A percentile compares a stretch with the other conserved stretches of the same genome.
phyloP scores from a whole-genome alignment of 176 grass and related monocot species.

The Avena sativa region DNA sequence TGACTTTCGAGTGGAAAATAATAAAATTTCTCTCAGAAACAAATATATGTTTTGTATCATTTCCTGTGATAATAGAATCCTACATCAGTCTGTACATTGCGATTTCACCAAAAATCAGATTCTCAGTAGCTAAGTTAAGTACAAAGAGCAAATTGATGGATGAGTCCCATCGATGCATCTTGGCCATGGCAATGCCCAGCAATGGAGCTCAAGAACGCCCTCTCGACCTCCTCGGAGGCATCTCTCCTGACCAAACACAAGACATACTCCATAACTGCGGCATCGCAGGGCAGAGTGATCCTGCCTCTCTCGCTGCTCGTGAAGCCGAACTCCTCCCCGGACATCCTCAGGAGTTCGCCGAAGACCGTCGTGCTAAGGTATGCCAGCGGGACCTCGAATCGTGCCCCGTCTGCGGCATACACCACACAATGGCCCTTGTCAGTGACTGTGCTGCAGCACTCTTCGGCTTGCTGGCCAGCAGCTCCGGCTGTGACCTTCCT shows the following conservation, averaged over 20 bases:
- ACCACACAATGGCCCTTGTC: slow-evolving; percentile 28
- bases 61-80: background rate
- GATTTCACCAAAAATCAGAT: background rate
- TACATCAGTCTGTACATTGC: background rate
- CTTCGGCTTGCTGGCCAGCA: background rate
- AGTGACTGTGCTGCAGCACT: slow-evolving; percentile 8
- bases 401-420: slow-evolving; percentile 17
- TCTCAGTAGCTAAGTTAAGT: background rate
- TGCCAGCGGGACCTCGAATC: slow-evolving; percentile 45
- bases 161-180: background rate
- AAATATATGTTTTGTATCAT: background rate
- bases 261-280: slow-evolving; percentile 50
- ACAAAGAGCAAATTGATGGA: background rate
- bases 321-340: slow-evolving; percentile 49
- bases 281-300: slow-evolving; percentile 66
- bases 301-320: slow-evolving; percentile 1
- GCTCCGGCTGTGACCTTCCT: slow-evolving; percentile 23
- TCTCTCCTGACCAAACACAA: slow-evolving; percentile 49
- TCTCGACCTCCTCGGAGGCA: slow-evolving; percentile 52
- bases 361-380: slow-evolving; percentile 32
- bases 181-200: slow-evolving; percentile 29
- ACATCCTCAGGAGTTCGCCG: slow-evolving; percentile 43
- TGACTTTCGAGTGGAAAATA: background rate
- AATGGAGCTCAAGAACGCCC: slow-evolving; percentile 54
- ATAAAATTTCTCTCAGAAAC: background rate